Evolutionary conservation across 1,284 basidiomycete genomes (phyloP).

Genomic region (Austropuccinia psidii): DNA sequence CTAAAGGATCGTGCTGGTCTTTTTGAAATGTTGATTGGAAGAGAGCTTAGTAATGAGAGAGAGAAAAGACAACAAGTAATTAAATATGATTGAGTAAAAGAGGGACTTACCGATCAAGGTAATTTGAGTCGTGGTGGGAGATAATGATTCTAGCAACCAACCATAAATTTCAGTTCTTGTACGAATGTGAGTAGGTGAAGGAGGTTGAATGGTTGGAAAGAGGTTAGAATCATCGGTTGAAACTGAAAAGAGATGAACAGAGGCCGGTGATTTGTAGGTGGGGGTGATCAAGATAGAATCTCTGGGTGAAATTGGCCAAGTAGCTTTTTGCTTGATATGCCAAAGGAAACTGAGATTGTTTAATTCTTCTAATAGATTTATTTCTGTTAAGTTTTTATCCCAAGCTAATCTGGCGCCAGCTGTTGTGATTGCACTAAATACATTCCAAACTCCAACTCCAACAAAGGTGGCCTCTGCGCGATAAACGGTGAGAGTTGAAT

Average conservation of each 20-base stretch:
- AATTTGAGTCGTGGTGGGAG: constrained; percentile 86
- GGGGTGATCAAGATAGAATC: constrained; percentile 87
- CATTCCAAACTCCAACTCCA: constrained; percentile 89
- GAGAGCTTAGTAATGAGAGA: no score
- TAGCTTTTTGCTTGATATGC: constrained; percentile 78
- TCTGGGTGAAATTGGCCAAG: constrained; percentile 86
- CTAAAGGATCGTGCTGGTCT: constrained; percentile 94
- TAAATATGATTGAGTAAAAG: background rate
- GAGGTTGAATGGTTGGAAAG: constrained; percentile 68
- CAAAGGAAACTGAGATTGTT: constrained; percentile 86
- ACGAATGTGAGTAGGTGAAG: constrained; percentile 69
- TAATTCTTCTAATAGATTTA: constrained; percentile 74
- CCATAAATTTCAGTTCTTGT: constrained; percentile 93
- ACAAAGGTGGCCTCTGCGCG: constrained; percentile 96
- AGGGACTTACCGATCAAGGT: constrained; percentile 71
- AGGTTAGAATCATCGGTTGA: constrained; percentile 80
- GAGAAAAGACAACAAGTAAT: background rate
- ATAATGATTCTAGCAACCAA: constrained; percentile 92
- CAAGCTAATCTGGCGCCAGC: constrained; percentile 73
- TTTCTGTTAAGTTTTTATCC: constrained; percentile 86
- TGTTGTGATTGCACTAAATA: constrained; percentile 78
- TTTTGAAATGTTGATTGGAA: background rate
- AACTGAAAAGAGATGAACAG: constrained; percentile 92
- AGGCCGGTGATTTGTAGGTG: constrained; percentile 90
- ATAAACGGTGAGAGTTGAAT: constrained; percentile 92